A percentile compares a stretch with the other conserved stretches of the same genome.
These are phyloP conservation scores for Myrica gale DNA, from an alignment of 306 rosid genomes.

Conservation along the genomic window DNA sequence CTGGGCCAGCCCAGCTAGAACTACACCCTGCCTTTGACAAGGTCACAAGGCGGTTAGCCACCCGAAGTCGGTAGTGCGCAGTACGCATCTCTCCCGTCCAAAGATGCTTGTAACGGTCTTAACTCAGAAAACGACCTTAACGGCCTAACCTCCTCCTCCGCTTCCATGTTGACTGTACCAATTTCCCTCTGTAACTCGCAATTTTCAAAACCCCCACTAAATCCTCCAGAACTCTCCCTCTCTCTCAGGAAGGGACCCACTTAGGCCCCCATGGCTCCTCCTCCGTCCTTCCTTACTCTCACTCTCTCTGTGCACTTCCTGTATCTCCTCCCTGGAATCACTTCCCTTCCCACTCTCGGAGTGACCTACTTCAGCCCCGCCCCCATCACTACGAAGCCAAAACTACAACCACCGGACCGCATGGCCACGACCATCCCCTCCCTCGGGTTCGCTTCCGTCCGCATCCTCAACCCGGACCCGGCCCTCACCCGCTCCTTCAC, in stretches of 20 bases:
- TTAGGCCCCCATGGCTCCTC: slow-evolving; percentile 9
- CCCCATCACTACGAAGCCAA: neutral
- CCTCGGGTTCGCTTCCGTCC: slow-evolving; percentile 52
- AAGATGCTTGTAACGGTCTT: neutral
- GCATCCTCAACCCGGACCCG: slow-evolving; percentile 61
- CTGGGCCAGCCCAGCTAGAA: too few species aligned
- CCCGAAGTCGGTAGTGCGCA: too few species aligned
- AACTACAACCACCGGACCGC: slow-evolving; percentile 27
- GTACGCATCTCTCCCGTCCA: too few species aligned
- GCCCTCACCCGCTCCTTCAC: slow-evolving; percentile 52
- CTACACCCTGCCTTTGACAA: too few species aligned
- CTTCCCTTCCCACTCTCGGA: slow-evolving; percentile 48
- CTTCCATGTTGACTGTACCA: too few species aligned
- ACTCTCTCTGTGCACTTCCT: slow-evolving; percentile 32
- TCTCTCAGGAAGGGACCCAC: neutral
- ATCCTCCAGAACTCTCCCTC: slow-evolving; percentile 24
- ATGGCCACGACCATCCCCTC: slow-evolving; percentile 32
- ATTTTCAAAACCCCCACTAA: slow-evolving; percentile 8
- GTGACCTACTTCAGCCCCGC: slow-evolving; percentile 44
- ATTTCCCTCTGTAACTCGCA: too few species aligned
- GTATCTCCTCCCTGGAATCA: slow-evolving; percentile 27
- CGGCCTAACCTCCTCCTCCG: neutral
- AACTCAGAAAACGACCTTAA: neutral
- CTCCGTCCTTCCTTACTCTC: slow-evolving; percentile 11
- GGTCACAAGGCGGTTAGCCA: too few species aligned